Evolutionary conservation across 2,329 filamentous ascomycete genomes (phyloP), one percentile per base, ranked within the genome.

Genomic region (Stachybotrys elegans): DNA sequence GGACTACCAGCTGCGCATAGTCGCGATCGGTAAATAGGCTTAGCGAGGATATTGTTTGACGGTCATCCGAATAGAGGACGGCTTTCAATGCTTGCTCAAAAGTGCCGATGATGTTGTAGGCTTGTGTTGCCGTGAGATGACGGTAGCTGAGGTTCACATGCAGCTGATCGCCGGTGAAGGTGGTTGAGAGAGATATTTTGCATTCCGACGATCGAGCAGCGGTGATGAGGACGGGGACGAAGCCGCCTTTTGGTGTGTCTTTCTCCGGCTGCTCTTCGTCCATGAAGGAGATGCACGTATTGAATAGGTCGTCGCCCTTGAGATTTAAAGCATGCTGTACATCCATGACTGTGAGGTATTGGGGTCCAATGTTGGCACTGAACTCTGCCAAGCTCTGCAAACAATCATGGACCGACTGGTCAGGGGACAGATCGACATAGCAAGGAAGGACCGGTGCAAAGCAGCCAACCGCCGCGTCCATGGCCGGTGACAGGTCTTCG

Each of bases 1-100:
- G 79, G 5, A 70, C 67, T 7, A 74, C 55, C 34, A 81, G 71
- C 44, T 79, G 75, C 5, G 72, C 66, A 48, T 73, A 72, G 50
- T 83, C 78, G 8, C 71, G 65, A 39, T 77, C 71, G 12, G 70
- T 79, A 51, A 81, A 79, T 4, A 78, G 63, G 55, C 79, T 72
- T 21, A 75, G 59, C 17, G 74, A 61, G 6, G 63, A 68, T 41
- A 79, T 61, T 4, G 62, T 58, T 14, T 60, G 63, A 9, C 23
- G 22, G 66, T 62, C 0, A 71, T 68, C 4, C 60, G 56, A 3
- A 23, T 65, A 60, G 12, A 80, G 49, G 2, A 78, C 67, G 16
- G 68, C 60, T 12, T 68, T 61, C 14, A 82, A 58, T 0, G 78
- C 71, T 20, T 71, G 68, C 31, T 76, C 74, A 36, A 83, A 79